These are phyloP conservation scores for Mucor indicus DNA, from an alignment of 371 early-diverging fungal species.

Conservation along the genomic window DNA sequence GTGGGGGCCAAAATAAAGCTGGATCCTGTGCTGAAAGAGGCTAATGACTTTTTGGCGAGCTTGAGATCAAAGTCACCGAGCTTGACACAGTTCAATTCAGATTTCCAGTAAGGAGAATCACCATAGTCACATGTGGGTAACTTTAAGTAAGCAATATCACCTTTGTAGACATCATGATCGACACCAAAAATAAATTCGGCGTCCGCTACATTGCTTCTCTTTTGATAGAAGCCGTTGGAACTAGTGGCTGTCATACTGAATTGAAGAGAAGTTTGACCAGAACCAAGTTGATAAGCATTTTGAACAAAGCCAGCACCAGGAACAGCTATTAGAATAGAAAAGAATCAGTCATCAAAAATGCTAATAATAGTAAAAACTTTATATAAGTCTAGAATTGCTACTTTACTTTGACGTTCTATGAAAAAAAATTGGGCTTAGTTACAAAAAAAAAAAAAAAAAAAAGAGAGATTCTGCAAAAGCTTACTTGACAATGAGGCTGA, in stretches of 20 bases:
- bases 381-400: too few species aligned
- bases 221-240: constrained; percentile 27
- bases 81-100: constrained; percentile 36
- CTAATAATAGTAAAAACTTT: too few species aligned
- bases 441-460: too few species aligned
- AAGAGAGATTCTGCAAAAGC: too few species aligned
- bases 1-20: constrained; percentile 37
- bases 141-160: constrained; percentile 37
- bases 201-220: constrained; percentile 32
- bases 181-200: constrained; percentile 45
- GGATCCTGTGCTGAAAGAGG: constrained; percentile 30
- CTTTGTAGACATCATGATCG: constrained; percentile 42
- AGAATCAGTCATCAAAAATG: too few species aligned
- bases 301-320: constrained; percentile 26
- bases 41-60: constrained; percentile 33
- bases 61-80: constrained; percentile 40
- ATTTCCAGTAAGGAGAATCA: constrained; percentile 43
- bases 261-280: constrained; percentile 28
- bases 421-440: constrained; percentile 12
- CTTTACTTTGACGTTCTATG: constrained; percentile 16
- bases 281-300: constrained; percentile 32
- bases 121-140: constrained; percentile 43
- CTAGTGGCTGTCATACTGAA: constrained; percentile 27
- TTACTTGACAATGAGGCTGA: constrained; percentile 17
- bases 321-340: neutral